Evolutionary conservation across 2,329 filamentous ascomycete species (phyloP), one percentile per base, ranked within the genome.

Genomic region (Shiraia sp.): DNA sequence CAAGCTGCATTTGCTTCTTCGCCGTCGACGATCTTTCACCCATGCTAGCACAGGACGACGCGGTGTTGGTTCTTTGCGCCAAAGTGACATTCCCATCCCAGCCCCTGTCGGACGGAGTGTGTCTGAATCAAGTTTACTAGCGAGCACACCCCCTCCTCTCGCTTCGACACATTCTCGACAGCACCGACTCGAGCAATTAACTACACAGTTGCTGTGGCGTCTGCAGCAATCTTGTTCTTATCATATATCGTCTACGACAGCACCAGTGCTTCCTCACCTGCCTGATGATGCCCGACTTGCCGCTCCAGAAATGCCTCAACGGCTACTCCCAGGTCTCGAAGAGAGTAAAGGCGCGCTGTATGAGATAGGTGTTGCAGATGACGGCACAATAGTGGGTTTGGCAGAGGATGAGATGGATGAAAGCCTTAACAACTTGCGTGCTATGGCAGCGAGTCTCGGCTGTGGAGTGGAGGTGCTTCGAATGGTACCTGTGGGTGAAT

Each of bases 311-410:
- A 75, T 77, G 51, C 79, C 79, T 6, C 73, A 75, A 29, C 78
- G 75, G 35, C 70, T 85, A 23, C 69, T 83, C 10, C 80, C 91
- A 2, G 90, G 93, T 0, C 74, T 99, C 7, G 92, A 97, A 65
- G 91, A 96, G 65, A 96, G 90, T 12, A 86, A 89, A 53, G 93
- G 93, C 4, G 93, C 93, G 1, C 71, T 97, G 35, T 99, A 99
- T 58, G 92, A 99, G 68, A 95, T 99, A 66, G 93, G 93, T 0
- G 90, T 99, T 8, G 87, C 91, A 19, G 93, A 99, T 66, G 90
- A 97, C 72, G 93, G 93, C 6, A 90, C 87, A 0, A 83, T 99
- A 43, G 82, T 96, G 29, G 93, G 93, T 0, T 75, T 99, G 32
- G 88, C 89, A 2, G 83, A 88, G 51, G 90, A 96, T 63, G 93